A percentile compares a stretch with the other conserved stretches of the same genome.
Conservation (phyloP, 768 basidiomycete genomes). For the Collybia mongolica region DNA sequence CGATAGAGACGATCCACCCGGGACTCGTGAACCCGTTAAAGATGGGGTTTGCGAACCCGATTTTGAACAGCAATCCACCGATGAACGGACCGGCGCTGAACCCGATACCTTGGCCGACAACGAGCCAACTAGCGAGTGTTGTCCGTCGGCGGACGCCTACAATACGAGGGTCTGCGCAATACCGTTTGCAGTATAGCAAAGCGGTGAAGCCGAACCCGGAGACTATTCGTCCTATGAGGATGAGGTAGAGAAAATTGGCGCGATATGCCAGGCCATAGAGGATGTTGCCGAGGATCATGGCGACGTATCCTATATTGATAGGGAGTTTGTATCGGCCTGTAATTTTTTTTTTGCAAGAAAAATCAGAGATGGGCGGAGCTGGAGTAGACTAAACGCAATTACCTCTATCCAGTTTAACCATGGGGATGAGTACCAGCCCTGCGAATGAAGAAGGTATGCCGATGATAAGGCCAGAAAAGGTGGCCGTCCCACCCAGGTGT, state of each 20-base stretch:
- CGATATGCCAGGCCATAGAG: constrained; percentile 60
- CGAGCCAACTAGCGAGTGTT: constrained; percentile 56
- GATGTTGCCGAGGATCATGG: constrained; percentile 51
- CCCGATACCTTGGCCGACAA: constrained; percentile 58
- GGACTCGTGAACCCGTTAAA: constrained; percentile 69
- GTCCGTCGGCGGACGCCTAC: constrained; percentile 62
- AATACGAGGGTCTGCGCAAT: constrained; percentile 61
- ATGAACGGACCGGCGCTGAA: constrained; percentile 60
- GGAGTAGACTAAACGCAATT: background rate
- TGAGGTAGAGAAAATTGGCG: constrained; percentile 58
- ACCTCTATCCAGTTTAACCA: constrained; percentile 57
- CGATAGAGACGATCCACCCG: constrained; percentile 56
- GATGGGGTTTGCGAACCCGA: constrained; percentile 50
- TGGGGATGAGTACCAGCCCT: constrained; percentile 51
- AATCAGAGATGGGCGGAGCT: background rate
- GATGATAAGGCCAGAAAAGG: constrained; percentile 62
- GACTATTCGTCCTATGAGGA: constrained; percentile 63
- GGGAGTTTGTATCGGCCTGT: constrained; percentile 52
- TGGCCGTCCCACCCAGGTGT: constrained; percentile 61
- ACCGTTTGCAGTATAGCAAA: constrained; percentile 65
- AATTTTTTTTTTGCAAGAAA: background rate
- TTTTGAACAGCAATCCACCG: constrained; percentile 56
- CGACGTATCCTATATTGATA: constrained; percentile 48
- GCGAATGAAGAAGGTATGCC: constrained; percentile 64
- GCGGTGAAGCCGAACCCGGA: constrained; percentile 55